phyloP scores from a whole-genome alignment of 2,329 filamentous ascomycete species.

The Xylariaceae sp. region DNA sequence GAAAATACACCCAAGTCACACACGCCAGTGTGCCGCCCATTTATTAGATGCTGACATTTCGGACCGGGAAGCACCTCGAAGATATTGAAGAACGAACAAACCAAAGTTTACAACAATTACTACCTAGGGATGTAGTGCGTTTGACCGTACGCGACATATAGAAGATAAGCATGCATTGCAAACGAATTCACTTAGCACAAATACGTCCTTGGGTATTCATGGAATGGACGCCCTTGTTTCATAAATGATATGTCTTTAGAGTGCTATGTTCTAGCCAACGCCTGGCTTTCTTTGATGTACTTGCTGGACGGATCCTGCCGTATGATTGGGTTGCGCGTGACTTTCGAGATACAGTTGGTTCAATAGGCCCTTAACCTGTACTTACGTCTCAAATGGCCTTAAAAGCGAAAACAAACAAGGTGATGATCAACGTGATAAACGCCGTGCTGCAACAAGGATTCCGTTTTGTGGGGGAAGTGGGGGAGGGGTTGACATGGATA shows the following conservation, averaged over 20 bases:
- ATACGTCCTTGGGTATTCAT: neutral
- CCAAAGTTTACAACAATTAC: no score
- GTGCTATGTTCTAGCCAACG: conserved; percentile 8
- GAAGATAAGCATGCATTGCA: no score
- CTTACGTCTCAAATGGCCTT: neutral
- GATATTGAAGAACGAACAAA: no score
- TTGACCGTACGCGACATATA: neutral
- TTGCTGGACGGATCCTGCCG: neutral
- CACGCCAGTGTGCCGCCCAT: no score
- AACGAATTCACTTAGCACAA: no score
- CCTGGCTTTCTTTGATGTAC: conserved; percentile 7
- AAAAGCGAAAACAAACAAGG: conserved; percentile 6
- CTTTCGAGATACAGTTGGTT: conserved; percentile 5
- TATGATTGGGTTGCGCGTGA: conserved; percentile 1
- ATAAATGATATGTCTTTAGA: conserved; percentile 8
- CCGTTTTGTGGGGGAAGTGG: neutral
- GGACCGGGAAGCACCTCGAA: no score
- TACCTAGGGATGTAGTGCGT: no score
- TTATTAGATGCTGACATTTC: no score
- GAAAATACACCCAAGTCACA: no score
- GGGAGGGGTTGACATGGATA: neutral
- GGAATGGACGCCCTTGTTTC: neutral
- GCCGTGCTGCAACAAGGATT: conserved; percentile 3
- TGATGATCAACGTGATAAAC: conserved; percentile 1
- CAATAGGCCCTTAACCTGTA: neutral